phyloP scores from a whole-genome alignment of 2,329 filamentous ascomycete genomes.

The Epichloe typhina region DNA sequence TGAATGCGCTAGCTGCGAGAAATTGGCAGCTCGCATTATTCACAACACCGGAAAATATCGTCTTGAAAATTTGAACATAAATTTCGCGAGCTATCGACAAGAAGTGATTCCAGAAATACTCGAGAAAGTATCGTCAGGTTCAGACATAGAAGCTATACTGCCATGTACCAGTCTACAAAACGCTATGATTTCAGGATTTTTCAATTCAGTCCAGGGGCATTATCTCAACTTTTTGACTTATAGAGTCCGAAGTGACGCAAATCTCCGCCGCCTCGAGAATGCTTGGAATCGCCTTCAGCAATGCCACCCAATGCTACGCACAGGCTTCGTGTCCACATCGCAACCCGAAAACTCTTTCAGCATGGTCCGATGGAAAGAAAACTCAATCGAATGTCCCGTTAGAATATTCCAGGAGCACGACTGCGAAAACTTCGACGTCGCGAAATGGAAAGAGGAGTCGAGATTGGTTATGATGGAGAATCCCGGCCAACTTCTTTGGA shows the following conservation, averaged over 20 bases:
- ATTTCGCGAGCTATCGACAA: conserved; percentile 27
- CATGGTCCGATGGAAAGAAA: conserved; percentile 50
- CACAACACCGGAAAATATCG: conserved; percentile 5
- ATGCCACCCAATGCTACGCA: conserved; percentile 60
- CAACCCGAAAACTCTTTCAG: conserved; percentile 51
- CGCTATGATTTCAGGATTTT: conserved; percentile 65
- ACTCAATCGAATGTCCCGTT: conserved; percentile 7
- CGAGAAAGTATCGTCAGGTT: conserved; percentile 8
- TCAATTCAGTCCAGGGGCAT: conserved; percentile 49
- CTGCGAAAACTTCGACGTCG: neutral
- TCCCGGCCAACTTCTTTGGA: conserved; percentile 50
- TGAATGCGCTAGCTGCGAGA: conserved; percentile 38
- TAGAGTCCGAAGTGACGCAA: conserved; percentile 27
- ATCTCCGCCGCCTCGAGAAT: conserved; percentile 26
- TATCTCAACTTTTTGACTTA: conserved; percentile 67
- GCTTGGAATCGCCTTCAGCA: conserved; percentile 47
- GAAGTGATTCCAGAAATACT: conserved; percentile 18
- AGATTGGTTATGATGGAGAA: conserved; percentile 22
- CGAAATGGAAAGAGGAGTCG: conserved; percentile 24
- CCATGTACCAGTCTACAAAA: conserved; percentile 72
- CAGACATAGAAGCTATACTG: conserved; percentile 42
- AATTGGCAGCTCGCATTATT: conserved; percentile 19
- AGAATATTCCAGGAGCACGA: neutral
- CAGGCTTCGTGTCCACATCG: conserved; percentile 54
- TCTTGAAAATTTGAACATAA: conserved; percentile 11